Evolutionary conservation across 1,284 basidiomycete genomes (phyloP).

Genomic region (Thelephora terrestris): DNA sequence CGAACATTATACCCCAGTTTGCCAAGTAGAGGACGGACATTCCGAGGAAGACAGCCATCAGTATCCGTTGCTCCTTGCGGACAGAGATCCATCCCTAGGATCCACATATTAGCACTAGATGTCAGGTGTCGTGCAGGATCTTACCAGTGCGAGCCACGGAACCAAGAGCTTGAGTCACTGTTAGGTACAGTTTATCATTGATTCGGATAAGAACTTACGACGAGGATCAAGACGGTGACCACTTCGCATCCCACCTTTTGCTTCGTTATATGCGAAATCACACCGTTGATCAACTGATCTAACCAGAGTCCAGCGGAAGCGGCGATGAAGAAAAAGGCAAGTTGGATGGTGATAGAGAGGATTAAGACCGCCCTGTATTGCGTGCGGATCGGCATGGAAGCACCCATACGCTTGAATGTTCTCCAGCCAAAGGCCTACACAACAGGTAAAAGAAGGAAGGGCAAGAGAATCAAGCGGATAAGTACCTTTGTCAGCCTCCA

Average conservation of each 20-base stretch:
- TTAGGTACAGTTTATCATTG: conserved; percentile 1
- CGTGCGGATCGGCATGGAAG: conserved; percentile 62
- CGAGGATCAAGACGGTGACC: conserved; percentile 43
- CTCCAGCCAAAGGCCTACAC: conserved; percentile 67
- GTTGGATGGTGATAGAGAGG: conserved; percentile 63
- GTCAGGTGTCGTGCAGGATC: conserved; percentile 11
- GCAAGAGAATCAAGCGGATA: neutral
- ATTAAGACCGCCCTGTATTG: conserved; percentile 63
- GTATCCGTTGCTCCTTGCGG: conserved; percentile 49
- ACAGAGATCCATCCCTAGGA: conserved; percentile 63
- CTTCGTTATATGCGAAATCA: conserved; percentile 42
- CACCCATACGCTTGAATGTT: conserved; percentile 76
- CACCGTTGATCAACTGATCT: conserved; percentile 61
- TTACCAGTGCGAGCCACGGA: conserved; percentile 56
- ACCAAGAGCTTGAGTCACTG: conserved; percentile 40
- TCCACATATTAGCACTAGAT: conserved; percentile 2
- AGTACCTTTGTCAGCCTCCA: conserved; percentile 66
- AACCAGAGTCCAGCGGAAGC: conserved; percentile 63
- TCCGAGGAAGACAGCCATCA: conserved; percentile 53
- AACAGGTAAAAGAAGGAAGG: neutral
- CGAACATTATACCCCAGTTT: conserved; percentile 66
- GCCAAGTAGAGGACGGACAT: conserved; percentile 49
- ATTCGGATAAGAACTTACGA: conserved; percentile 26
- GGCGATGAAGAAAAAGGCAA: conserved; percentile 68
- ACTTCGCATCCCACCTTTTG: conserved; percentile 42